A percentile compares a stretch with the other conserved stretches of the same genome.
Evolutionary conservation across 495 filamentous ascomycete species (phyloP).

Genomic region (Tuber borchii): DNA sequence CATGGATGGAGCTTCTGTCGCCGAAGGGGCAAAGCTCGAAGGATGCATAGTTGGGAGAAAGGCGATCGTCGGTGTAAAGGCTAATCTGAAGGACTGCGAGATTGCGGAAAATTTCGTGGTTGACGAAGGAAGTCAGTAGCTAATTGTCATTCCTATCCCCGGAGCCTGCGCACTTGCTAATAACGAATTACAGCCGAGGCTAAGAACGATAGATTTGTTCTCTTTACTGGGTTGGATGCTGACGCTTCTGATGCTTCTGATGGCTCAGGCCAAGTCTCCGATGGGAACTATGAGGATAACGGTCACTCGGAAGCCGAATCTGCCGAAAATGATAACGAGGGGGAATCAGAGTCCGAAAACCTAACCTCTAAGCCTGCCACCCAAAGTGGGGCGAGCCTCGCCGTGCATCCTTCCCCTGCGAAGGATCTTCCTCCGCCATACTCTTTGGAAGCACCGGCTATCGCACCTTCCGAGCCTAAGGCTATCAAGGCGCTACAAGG

Average conservation of each 20-base stretch:
- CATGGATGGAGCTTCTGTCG: conserved; percentile 84
- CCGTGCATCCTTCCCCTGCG: background rate
- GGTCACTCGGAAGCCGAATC: conserved; percentile 29
- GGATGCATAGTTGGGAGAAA: conserved; percentile 75
- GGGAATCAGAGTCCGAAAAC: conserved; percentile 11
- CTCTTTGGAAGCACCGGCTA: background rate
- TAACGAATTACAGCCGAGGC: conserved; percentile 55
- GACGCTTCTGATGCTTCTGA: conserved; percentile 50
- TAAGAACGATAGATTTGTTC: conserved; percentile 80
- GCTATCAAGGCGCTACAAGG: background rate
- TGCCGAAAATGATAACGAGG: conserved; percentile 13
- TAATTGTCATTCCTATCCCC: background rate
- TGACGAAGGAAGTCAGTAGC: conserved; percentile 61
- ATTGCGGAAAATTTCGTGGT: conserved; percentile 82
- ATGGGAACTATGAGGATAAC: conserved; percentile 24
- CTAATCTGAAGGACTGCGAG: conserved; percentile 75
- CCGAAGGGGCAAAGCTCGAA: conserved; percentile 65
- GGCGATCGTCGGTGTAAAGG: conserved; percentile 67
- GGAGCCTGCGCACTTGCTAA: background rate
- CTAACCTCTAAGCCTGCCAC: background rate
- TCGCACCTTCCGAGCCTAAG: background rate
- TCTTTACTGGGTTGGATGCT: conserved; percentile 59
- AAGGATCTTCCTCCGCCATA: background rate
- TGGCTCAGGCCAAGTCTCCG: conserved; percentile 30
- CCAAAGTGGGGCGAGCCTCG: background rate